These are phyloP conservation scores for Pistacia atlantica DNA, from an alignment of 345 rosid species.

Conservation along the genomic window DNA sequence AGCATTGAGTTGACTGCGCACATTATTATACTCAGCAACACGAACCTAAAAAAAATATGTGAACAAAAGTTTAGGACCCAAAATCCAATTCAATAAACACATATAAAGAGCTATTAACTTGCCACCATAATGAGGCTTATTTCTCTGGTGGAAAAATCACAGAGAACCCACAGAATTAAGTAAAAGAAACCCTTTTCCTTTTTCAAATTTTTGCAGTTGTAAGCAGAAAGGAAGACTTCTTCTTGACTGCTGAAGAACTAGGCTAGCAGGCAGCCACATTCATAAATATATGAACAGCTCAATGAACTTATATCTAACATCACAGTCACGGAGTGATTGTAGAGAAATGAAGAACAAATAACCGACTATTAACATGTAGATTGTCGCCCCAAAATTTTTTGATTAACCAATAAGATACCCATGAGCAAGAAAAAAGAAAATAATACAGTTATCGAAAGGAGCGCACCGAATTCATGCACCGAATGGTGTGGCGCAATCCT, in stretches of 20 bases:
- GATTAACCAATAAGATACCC: not conserved
- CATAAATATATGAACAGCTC: slow-evolving; percentile 1
- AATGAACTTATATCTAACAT: not conserved
- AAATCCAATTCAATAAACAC: slow-evolving; percentile 6
- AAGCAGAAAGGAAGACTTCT: not conserved
- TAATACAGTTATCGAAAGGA: no score
- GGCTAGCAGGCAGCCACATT: not conserved
- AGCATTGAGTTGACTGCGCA: slow-evolving; percentile 94
- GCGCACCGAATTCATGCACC: no score
- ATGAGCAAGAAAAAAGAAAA: not conserved
- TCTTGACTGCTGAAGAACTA: not conserved
- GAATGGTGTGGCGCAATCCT: no score
- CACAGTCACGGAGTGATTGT: not conserved
- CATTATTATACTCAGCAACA: slow-evolving; percentile 89
- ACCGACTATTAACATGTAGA: not conserved
- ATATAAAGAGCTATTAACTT: not conserved
- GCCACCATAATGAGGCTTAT: not conserved
- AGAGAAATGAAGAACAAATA: not conserved
- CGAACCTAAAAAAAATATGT: slow-evolving; percentile 68
- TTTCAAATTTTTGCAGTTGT: not conserved
- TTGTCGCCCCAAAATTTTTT: not conserved
- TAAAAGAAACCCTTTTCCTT: not conserved
- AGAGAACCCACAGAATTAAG: not conserved
- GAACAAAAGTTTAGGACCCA: slow-evolving; percentile 14
- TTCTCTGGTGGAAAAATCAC: not conserved